Base-by-base conservation (phyloP, 2,329 filamentous ascomycete species). In the Penicillium janthinellum region DNA sequence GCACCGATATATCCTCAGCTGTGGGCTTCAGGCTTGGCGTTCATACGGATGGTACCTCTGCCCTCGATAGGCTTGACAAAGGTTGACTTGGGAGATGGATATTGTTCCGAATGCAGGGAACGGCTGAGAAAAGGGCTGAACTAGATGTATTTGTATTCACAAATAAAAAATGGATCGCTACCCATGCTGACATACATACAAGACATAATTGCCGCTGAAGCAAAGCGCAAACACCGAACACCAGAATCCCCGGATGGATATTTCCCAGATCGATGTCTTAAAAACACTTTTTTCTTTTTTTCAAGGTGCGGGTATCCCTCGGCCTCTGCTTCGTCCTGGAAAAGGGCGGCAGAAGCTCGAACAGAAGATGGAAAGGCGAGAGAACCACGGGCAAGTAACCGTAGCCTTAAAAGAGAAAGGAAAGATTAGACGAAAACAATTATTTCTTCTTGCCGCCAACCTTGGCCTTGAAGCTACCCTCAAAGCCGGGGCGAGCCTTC, bases 381-480 rank as follows among this genome's bases (percentile, higher is more conserved):
- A 45, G 45, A 50, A 35, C 25, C 39, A 59, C n/a, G 56, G 51
- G 22, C 22, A 28, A 53, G 51, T 53, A 53, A 31, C 51, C 38
- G 38, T 35, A 53, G 51, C n/a, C 12, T 42, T 22, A 8, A 20
- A 50, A 20, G 54, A 37, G 59, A 54, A 41, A 15, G 10, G n/a
- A 42, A 58, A 58, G 25, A 12, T 10, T 12, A 38, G 42, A 17
- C n/a, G n/a, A 25, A 52, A 34, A 31, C 35, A 41, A 35, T 72
- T 66, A 77, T 73, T 78, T 77, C 70, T 78, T 79, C 72, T 78
- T 78, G 17, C 70, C 74, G 15, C 74, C 75, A 71, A 75, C 68
- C 74, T 81, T 78, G 42, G 63, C 82, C 84, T 83, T 84, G 72
- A 94, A 89, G 62, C 89, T 89, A 4, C 88, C 88, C 73, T 91